Percentiles rank a stretch among this genome's conserved stretches.
Conservation (phyloP, 331 rosid genomes). For the Phaseolus coccineus region DNA sequence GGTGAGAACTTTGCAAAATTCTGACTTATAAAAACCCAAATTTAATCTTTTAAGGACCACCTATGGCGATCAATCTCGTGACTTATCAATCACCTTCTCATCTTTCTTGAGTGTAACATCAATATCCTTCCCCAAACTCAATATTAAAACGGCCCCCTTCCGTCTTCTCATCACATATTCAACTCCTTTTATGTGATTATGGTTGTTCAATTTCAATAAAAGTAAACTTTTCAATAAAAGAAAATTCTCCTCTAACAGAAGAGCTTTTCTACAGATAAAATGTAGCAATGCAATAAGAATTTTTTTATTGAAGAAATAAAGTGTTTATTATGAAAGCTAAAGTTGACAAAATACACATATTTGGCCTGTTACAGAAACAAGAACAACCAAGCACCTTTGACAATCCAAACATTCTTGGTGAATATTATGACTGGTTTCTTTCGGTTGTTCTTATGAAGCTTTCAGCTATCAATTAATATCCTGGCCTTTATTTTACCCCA, state of each 20-base stretch:
- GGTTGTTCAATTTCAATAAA: constrained; percentile 1
- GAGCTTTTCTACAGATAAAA: constrained; percentile 3
- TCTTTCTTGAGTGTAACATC: no score
- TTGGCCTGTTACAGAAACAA: constrained; percentile 10
- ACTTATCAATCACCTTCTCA: no score
- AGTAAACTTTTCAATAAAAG: constrained; percentile 9
- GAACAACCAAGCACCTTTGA: not conserved
- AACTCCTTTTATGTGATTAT: not conserved
- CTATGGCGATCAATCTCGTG: no score
- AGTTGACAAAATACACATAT: not conserved
- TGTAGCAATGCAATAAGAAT: not conserved
- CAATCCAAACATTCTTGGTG: not conserved
- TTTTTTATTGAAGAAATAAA: constrained; percentile 15
- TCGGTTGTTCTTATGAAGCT: not conserved
- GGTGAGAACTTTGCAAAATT: no score
- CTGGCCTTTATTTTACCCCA: not conserved
- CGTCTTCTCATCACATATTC: no score
- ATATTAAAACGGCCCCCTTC: no score
- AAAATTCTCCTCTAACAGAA: constrained; percentile 28
- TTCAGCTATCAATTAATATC: not conserved
- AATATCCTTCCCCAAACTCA: no score
- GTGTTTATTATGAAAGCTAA: constrained; percentile 10
- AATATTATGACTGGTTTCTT: not conserved
- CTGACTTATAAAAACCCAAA: no score
- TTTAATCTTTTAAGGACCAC: no score